Percentiles rank a stretch among this genome's conserved stretches.
Conservation (phyloP, 169 alveolate species). For the Plasmodium gonderi region DNA sequence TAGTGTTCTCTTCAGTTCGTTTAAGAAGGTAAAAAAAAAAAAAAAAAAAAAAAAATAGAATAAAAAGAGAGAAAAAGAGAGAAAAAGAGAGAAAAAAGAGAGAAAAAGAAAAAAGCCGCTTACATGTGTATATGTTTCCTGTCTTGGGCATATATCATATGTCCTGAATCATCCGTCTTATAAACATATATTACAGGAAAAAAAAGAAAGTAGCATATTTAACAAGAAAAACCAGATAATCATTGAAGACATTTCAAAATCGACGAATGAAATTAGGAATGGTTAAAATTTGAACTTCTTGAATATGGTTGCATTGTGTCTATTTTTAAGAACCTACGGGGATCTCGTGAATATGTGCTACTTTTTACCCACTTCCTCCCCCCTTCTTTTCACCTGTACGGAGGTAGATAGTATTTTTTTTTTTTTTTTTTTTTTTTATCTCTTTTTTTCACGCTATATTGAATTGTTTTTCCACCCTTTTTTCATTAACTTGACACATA, state of each 20-base stretch:
- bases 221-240: slow-evolving; percentile 46
- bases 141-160: neutral
- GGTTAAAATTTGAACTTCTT: neutral
- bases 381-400: neutral
- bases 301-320: neutral
- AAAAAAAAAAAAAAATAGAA: too few relatives aligned
- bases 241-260: slow-evolving; percentile 42
- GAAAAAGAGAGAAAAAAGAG: too few relatives aligned
- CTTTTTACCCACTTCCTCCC: neutral
- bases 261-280: slow-evolving; percentile 39
- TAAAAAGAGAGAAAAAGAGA: too few relatives aligned
- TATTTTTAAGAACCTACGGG: neutral
- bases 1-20: slow-evolving; percentile 35
- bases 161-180: too few relatives aligned
- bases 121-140: neutral
- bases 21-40: slow-evolving; percentile 22
- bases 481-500: neutral
- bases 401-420: neutral
- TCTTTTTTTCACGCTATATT: neutral
- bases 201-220: slow-evolving; percentile 43
- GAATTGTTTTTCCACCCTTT: neutral
- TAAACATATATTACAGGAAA: slow-evolving; percentile 15
- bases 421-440: neutral
- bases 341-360: neutral
- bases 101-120: too few relatives aligned